phyloP scores from a whole-genome alignment of 2,329 filamentous ascomycete genomes.

The Hypoxylon sp. region DNA sequence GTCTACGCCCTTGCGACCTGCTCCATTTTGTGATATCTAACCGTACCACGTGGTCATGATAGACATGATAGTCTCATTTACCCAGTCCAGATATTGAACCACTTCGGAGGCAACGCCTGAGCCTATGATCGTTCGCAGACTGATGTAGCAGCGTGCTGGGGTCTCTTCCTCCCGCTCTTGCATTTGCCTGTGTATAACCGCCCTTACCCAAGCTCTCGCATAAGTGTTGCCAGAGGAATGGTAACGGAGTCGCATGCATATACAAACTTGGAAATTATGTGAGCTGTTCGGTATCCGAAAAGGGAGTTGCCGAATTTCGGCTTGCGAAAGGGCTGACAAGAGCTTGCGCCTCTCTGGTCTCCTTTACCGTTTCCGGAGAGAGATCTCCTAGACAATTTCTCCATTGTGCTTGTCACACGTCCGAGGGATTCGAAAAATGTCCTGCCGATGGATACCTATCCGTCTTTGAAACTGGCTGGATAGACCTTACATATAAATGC shows the following conservation, averaged over 20 bases:
- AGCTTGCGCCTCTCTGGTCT: not conserved
- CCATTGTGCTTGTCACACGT: not conserved
- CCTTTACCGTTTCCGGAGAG: not conserved
- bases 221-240: constrained; percentile 15
- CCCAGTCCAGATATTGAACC: not conserved
- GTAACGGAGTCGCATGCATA: constrained; percentile 14
- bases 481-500: not conserved
- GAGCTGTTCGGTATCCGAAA: not conserved
- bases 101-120: not conserved
- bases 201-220: constrained; percentile 10
- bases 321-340: not conserved
- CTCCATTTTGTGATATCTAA: constrained; percentile 5
- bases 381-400: not conserved
- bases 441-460: not conserved
- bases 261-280: not conserved
- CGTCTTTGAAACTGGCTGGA: not conserved
- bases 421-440: not conserved
- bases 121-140: constrained; percentile 7
- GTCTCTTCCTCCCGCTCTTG: constrained; percentile 16
- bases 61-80: not conserved
- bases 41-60: constrained; percentile 16
- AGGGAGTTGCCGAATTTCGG: not conserved
- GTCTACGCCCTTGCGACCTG: not conserved
- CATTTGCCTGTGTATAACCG: constrained; percentile 9
- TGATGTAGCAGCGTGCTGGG: not conserved